Evolutionary conservation across 192 early-diverging fungal species (phyloP).

Genomic region (Allomyces javanicus): DNA sequence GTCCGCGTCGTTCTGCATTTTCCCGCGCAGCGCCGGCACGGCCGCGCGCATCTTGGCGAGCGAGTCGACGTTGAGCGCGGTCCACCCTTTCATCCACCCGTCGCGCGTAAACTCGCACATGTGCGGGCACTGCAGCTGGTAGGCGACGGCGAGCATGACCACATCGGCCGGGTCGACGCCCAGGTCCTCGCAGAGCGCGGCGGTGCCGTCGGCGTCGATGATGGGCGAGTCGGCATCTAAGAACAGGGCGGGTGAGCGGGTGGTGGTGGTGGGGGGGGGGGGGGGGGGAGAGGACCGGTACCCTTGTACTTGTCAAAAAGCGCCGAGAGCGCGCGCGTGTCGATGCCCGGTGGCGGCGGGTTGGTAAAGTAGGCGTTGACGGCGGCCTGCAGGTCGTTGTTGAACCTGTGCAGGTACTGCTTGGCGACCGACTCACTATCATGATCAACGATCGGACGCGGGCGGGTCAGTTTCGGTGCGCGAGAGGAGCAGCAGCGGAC

Average conservation of each 20-base stretch:
- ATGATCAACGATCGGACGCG: too few species aligned
- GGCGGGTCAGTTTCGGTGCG: too few species aligned
- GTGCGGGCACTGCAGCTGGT: constrained; percentile 38
- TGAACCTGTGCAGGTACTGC: constrained; percentile 4
- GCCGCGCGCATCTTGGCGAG: constrained; percentile 39
- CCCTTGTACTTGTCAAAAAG: constrained; percentile 62
- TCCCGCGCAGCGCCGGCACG: constrained; percentile 23
- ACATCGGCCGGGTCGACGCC: constrained; percentile 51
- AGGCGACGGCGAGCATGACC: constrained; percentile 49
- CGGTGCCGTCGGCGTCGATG: constrained; percentile 53
- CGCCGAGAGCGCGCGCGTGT: constrained; percentile 21
- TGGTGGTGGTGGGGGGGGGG: neutral
- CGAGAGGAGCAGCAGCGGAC: too few species aligned
- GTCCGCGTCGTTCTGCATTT: constrained; percentile 26
- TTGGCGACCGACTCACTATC: too few species aligned
- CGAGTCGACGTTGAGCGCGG: constrained; percentile 41
- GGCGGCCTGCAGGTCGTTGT: constrained; percentile 49
- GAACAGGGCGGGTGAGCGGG: neutral
- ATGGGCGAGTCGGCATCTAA: constrained; percentile 35
- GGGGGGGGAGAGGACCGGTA: constrained; percentile 7
- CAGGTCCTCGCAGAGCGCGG: constrained; percentile 44
- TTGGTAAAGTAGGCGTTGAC: constrained; percentile 37
- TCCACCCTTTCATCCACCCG: constrained; percentile 58
- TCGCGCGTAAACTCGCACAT: constrained; percentile 54
- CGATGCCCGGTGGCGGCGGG: constrained; percentile 4